Conservation (phyloP, 805 yeast species). For the Millerozyma acaciae region DNA sequence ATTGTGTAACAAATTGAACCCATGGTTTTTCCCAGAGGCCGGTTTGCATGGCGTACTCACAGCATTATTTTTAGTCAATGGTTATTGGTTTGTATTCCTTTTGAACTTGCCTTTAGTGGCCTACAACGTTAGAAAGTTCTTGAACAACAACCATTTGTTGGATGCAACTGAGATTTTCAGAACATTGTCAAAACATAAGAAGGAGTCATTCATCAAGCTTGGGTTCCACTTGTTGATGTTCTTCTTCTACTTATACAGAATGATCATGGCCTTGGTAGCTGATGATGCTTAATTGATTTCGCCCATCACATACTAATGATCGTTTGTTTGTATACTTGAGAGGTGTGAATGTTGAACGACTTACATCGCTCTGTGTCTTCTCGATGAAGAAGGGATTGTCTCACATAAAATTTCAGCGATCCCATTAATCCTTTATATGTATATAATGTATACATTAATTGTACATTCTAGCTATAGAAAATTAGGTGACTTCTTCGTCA, state of each 20-base stretch:
- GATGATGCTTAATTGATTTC: slow-evolving; percentile 36
- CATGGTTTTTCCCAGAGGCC: slow-evolving; percentile 88
- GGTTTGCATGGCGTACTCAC: slow-evolving; percentile 72
- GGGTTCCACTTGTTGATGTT: slow-evolving; percentile 89
- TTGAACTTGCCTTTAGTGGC: slow-evolving; percentile 81
- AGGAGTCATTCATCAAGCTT: slow-evolving; percentile 83
- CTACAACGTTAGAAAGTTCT: slow-evolving; percentile 75
- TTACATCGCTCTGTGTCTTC: too few relatives aligned
- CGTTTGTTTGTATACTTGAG: too few relatives aligned
- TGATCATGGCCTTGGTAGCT: slow-evolving; percentile 88
- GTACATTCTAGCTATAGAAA: background rate
- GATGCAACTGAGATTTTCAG: slow-evolving; percentile 98
- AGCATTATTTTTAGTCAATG: slow-evolving; percentile 69
- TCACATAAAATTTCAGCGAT: background rate
- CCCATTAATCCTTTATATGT: background rate
- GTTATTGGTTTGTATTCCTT: slow-evolving; percentile 88
- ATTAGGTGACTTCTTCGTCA: slow-evolving; percentile 12
- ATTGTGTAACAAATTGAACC: slow-evolving; percentile 87
- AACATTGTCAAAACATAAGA: slow-evolving; percentile 88
- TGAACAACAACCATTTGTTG: slow-evolving; percentile 75
- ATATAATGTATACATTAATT: background rate
- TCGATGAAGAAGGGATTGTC: too few relatives aligned
- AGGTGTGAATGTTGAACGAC: too few relatives aligned
- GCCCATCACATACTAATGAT: too few relatives aligned
- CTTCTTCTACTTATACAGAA: slow-evolving; percentile 92